Evolutionary conservation across 257 asterid genomes (phyloP).

Genomic region (Plantago elongata): DNA sequence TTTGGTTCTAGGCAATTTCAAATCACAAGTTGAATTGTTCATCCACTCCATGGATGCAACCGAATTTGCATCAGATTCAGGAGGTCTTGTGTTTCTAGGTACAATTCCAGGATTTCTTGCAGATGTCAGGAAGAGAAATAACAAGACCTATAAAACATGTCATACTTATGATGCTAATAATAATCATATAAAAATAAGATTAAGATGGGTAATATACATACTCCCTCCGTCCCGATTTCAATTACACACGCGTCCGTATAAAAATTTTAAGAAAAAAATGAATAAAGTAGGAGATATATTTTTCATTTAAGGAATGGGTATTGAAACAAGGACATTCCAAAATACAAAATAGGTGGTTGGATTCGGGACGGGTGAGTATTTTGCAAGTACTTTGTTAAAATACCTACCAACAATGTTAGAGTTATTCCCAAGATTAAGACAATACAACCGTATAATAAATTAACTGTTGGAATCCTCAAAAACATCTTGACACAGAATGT

Average conservation of each 20-base stretch:
- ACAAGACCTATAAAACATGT: constrained; percentile 48
- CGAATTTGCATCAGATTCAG: constrained; percentile 35
- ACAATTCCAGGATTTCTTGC: constrained; percentile 85
- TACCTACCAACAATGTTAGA: constrained; percentile 66
- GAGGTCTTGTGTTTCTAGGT: constrained; percentile 59
- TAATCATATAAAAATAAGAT: background rate
- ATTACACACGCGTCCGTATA: no score
- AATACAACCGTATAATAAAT: constrained; percentile 35
- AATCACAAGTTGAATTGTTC: constrained; percentile 59
- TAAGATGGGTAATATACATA: no score
- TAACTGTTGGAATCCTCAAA: constrained; percentile 2
- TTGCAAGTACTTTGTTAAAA: background rate
- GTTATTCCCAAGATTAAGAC: constrained; percentile 47
- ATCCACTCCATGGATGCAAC: constrained; percentile 86
- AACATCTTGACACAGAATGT: constrained; percentile 55
- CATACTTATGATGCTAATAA: background rate
- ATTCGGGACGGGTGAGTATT: no score
- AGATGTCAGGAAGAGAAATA: constrained; percentile 68
- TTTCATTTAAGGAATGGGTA: no score
- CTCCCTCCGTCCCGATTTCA: no score
- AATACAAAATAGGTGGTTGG: no score
- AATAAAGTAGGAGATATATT: no score
- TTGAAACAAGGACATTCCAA: no score
- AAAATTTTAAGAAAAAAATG: no score
- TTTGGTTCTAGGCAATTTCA: constrained; percentile 62